Evolutionary conservation across 805 yeast genomes (phyloP).

Genomic region (Nakazawaea molendinolei): DNA sequence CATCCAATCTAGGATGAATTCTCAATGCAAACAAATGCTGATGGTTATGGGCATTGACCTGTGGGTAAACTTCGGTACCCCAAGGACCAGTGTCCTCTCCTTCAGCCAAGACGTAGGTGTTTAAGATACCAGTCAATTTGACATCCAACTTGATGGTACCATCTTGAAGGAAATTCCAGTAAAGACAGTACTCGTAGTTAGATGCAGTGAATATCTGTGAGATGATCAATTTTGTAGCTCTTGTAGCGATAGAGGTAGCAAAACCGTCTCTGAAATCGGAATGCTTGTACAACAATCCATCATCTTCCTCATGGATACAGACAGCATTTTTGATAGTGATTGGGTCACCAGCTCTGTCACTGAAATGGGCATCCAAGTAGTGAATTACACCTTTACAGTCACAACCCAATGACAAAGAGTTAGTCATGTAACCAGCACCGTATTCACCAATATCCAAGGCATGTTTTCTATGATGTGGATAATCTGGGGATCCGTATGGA

Average conservation of each 20-base stretch:
- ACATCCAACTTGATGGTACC: conserved; percentile 65
- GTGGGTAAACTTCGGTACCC: conserved; percentile 65
- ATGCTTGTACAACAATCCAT: conserved; percentile 62
- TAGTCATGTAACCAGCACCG: conserved; percentile 68
- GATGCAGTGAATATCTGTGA: conserved; percentile 72
- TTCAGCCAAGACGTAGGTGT: conserved; percentile 50
- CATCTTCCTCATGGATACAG: conserved; percentile 70
- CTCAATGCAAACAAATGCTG: conserved; percentile 65
- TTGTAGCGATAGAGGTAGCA: conserved; percentile 52
- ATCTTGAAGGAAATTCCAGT: conserved; percentile 67
- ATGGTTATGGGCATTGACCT: conserved; percentile 66
- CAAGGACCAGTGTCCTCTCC: conserved; percentile 55
- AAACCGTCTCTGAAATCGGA: conserved; percentile 66
- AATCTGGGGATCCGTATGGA: conserved; percentile 62
- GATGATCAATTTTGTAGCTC: conserved; percentile 55
- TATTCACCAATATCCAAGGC: conserved; percentile 72
- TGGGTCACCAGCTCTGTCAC: conserved; percentile 48
- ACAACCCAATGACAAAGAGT: conserved; percentile 59
- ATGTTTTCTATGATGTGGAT: conserved; percentile 65
- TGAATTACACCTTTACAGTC: conserved; percentile 71
- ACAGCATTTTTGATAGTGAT: conserved; percentile 56
- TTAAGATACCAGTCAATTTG: conserved; percentile 63
- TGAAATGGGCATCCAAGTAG: conserved; percentile 58
- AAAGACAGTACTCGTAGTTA: conserved; percentile 65
- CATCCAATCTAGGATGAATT: conserved; percentile 63